These are phyloP conservation scores for Psilocybe sp. DNA, from an alignment of 768 basidiomycete genomes.

Conservation along the genomic window DNA sequence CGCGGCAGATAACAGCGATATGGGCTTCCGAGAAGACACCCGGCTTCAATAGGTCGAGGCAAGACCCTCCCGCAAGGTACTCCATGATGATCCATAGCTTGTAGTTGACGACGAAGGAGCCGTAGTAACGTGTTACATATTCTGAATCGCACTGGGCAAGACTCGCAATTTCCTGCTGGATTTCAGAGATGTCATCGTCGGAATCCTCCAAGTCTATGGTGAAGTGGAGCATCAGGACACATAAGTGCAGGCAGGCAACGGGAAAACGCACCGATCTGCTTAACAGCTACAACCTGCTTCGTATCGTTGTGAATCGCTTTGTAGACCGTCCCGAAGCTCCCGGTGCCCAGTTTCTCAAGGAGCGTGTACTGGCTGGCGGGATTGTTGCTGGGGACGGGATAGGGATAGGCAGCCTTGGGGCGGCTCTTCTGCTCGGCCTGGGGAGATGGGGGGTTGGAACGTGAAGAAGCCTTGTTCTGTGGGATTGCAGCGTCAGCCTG, in stretches of 20 bases:
- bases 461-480: conserved; percentile 39
- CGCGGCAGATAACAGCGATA: conserved; percentile 92
- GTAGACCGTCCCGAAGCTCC: conserved; percentile 96
- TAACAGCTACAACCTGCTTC: conserved; percentile 94
- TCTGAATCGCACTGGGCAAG: conserved; percentile 95
- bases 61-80: conserved; percentile 97
- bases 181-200: conserved; percentile 98
- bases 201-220: conserved; percentile 89
- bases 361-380: conserved; percentile 90
- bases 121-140: conserved; percentile 95
- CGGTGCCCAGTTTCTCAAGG: conserved; percentile 94
- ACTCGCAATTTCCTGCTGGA: conserved; percentile 97
- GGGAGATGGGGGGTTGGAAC: conserved; percentile 52
- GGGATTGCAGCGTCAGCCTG: conserved; percentile 15
- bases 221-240: conserved; percentile 7
- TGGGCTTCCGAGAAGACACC: conserved; percentile 90
- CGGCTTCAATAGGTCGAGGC: conserved; percentile 91
- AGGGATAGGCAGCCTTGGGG: conserved; percentile 45
- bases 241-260: conserved; percentile 4
- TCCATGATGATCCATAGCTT: conserved; percentile 99
- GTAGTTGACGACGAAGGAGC: conserved; percentile 94
- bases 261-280: conserved; percentile 80
- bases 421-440: conserved; percentile 38
- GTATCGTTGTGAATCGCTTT: conserved; percentile 95
- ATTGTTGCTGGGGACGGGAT: conserved; percentile 71